Evolutionary conservation across 108 stramenopile species (phyloP).

Genomic region (Bacterosira constricta): DNA sequence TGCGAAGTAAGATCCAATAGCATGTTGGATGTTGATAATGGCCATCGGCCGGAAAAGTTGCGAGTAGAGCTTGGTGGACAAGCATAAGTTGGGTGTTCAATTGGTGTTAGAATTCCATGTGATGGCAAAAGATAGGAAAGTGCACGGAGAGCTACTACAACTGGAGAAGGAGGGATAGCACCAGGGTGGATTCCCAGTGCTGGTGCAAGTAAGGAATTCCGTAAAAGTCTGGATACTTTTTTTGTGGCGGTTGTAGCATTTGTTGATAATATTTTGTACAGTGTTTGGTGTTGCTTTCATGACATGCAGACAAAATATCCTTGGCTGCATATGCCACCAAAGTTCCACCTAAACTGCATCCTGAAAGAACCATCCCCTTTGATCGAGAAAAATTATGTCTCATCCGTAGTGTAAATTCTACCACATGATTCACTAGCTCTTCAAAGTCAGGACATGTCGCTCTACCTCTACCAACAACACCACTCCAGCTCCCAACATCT

Average conservation of each 20-base stretch:
- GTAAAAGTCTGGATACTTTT: slow-evolving; percentile 13
- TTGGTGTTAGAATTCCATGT: slow-evolving; percentile 44
- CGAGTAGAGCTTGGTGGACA: slow-evolving; percentile 49
- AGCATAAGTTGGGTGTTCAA: slow-evolving; percentile 57
- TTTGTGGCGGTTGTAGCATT: background rate
- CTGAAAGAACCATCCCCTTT: slow-evolving; percentile 31
- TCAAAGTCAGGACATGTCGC: no score
- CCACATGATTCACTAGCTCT: no score
- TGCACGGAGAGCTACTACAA: slow-evolving; percentile 36
- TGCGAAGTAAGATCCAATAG: slow-evolving; percentile 54
- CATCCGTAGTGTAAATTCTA: no score
- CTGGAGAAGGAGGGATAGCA: slow-evolving; percentile 42
- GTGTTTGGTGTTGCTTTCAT: background rate
- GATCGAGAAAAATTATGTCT: no score
- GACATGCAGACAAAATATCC: background rate
- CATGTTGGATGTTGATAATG: slow-evolving; percentile 56
- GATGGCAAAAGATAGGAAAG: slow-evolving; percentile 32
- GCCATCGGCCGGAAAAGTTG: slow-evolving; percentile 62
- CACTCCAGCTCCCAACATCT: no score
- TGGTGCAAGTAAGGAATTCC: slow-evolving; percentile 47
- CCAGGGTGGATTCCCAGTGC: slow-evolving; percentile 54
- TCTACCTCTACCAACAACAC: no score
- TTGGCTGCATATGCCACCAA: slow-evolving; percentile 49
- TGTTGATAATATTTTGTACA: background rate
- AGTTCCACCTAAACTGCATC: slow-evolving; percentile 52